Evolutionary conservation across 768 basidiomycete genomes (phyloP).

Genomic region (Tubosaeta brunneosetosa): DNA sequence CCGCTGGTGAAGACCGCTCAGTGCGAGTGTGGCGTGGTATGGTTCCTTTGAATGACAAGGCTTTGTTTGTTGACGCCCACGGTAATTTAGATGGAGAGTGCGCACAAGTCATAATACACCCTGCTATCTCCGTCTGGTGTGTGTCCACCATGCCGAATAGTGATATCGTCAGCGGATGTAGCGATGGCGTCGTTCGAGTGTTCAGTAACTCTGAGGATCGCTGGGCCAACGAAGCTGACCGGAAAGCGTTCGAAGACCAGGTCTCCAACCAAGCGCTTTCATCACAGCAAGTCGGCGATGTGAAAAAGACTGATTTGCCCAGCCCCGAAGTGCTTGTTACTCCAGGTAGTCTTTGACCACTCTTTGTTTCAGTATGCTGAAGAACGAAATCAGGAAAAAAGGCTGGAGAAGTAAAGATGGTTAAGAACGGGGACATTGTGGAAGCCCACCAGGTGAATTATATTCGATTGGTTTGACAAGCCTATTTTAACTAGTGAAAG

Average conservation of each 20-base stretch:
- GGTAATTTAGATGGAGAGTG: constrained; percentile 71
- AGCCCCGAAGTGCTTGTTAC: constrained; percentile 72
- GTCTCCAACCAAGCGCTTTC: constrained; percentile 79
- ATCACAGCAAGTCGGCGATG: constrained; percentile 83
- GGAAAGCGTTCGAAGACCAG: constrained; percentile 67
- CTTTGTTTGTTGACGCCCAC: constrained; percentile 1
- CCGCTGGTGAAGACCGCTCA: constrained; percentile 92
- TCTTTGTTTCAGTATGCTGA: constrained; percentile 3
- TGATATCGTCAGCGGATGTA: constrained; percentile 89
- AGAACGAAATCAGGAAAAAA: constrained; percentile 62
- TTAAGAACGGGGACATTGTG: constrained; percentile 71
- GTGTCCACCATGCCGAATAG: constrained; percentile 84
- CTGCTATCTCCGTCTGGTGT: constrained; percentile 96
- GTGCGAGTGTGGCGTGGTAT: constrained; percentile 87
- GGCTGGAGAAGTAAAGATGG: constrained; percentile 90
- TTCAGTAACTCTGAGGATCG: constrained; percentile 74
- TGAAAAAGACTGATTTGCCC: constrained; percentile 88
- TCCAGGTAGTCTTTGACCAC: constrained; percentile 48
- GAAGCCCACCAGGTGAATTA: constrained; percentile 82
- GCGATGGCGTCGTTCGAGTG: constrained; percentile 82
- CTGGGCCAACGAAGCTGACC: constrained; percentile 61
- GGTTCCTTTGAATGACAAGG: constrained; percentile 17
- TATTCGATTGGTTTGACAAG: not conserved
- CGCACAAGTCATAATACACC: constrained; percentile 83
- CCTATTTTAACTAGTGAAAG: constrained; percentile 37